Evolutionary conservation across 2,329 filamentous ascomycete species (phyloP).

Genomic region (Lachnellula cervina): DNA sequence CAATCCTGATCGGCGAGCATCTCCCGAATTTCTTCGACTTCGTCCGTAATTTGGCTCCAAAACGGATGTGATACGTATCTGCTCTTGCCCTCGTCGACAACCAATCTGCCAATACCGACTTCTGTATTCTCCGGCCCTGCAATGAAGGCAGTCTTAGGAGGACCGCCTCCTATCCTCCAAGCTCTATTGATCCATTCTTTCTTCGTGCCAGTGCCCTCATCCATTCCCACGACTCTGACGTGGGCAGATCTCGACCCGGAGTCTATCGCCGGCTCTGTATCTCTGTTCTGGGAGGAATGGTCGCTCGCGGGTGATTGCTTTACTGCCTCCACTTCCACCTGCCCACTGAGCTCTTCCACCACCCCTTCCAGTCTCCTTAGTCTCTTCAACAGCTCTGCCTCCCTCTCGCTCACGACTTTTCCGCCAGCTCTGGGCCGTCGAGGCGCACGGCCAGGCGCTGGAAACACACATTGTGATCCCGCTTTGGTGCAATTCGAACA

Average conservation of each 20-base stretch:
- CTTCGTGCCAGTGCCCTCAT: slow-evolving; percentile 24
- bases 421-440: slow-evolving; percentile 59
- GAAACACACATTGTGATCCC: slow-evolving; percentile 68
- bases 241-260: slow-evolving; percentile 3
- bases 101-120: slow-evolving; percentile 53
- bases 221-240: slow-evolving; percentile 27
- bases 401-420: slow-evolving; percentile 52
- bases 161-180: slow-evolving; percentile 22
- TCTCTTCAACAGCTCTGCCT: slow-evolving; percentile 66
- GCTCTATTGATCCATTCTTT: slow-evolving; percentile 22
- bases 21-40: slow-evolving; percentile 39
- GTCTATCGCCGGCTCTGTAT: slow-evolving; percentile 1
- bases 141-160: slow-evolving; percentile 22
- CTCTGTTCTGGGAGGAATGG: slow-evolving; percentile 15
- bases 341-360: slow-evolving; percentile 63
- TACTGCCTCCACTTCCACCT: slow-evolving; percentile 39
- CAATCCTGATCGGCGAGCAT: slow-evolving; percentile 27
- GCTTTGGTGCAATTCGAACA: slow-evolving; percentile 71
- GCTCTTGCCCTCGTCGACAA: slow-evolving; percentile 63
- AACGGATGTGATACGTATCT: slow-evolving; percentile 74
- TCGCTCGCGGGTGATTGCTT: slow-evolving; percentile 26
- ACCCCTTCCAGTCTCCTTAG: slow-evolving; percentile 71
- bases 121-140: slow-evolving; percentile 39
- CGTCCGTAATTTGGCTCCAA: slow-evolving; percentile 69
- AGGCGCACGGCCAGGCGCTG: slow-evolving; percentile 62